Conservation (phyloP, 306 rosid species). For the Medicago arabica region DNA sequence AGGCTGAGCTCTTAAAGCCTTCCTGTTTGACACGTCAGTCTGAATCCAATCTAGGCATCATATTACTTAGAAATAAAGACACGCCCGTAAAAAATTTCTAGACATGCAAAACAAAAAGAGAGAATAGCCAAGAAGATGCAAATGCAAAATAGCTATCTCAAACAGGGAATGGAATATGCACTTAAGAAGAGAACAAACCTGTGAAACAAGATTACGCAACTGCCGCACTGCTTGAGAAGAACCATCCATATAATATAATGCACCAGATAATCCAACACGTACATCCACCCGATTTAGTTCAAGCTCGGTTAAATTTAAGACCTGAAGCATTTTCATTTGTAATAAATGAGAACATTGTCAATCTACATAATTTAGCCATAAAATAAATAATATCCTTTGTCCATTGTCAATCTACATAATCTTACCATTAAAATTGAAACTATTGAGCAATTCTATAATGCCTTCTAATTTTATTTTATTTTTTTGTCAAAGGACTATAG, state of each 20-base stretch:
- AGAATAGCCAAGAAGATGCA: constrained; percentile 31
- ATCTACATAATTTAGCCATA: constrained; percentile 1
- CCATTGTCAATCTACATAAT: background rate
- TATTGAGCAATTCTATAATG: constrained; percentile 11
- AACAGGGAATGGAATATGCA: constrained; percentile 35
- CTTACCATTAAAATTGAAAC: background rate
- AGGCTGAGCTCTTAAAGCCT: constrained; percentile 12
- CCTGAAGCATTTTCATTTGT: constrained; percentile 62
- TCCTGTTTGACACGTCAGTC: constrained; percentile 18
- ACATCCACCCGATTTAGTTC: constrained; percentile 95
- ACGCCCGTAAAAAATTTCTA: constrained; percentile 7
- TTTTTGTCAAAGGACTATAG: background rate
- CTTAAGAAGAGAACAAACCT: constrained; percentile 63
- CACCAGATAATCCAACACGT: constrained; percentile 92
- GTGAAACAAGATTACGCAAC: constrained; percentile 94
- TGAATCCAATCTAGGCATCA: constrained; percentile 31
- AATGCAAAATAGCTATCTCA: constrained; percentile 34
- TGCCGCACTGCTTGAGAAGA: constrained; percentile 99
- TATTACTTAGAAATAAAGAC: constrained; percentile 2
- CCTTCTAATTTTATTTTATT: too few species aligned
- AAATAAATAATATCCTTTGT: constrained; percentile 7
- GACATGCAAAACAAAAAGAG: constrained; percentile 7
- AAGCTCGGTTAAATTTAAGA: constrained; percentile 93
- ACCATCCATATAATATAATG: constrained; percentile 94
- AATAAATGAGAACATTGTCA: constrained; percentile 38